These are phyloP conservation scores for Ordospora colligata DNA, from an alignment of 371 early-diverging fungal species.

Conservation along the genomic window DNA sequence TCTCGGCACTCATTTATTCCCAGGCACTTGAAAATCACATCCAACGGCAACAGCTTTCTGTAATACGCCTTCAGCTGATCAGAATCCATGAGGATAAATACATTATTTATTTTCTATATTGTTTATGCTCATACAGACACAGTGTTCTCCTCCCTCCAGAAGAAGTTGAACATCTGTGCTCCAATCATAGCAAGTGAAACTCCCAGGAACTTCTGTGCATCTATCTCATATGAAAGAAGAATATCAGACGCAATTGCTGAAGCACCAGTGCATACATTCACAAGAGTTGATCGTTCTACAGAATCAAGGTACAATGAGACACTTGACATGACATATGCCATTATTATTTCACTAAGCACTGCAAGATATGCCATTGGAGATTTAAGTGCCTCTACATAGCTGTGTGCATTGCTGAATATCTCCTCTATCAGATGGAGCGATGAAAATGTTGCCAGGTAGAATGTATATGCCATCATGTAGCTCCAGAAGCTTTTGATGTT, in stretches of 20 bases:
- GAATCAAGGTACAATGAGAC: not conserved
- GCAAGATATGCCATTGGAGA: not conserved
- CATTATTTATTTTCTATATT: slow-evolving; percentile 9
- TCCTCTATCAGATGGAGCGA: not conserved
- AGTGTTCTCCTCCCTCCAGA: not conserved
- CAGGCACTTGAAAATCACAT: slow-evolving; percentile 42
- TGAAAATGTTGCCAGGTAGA: not conserved
- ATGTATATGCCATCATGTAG: slow-evolving; percentile 3
- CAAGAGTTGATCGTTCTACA: not conserved
- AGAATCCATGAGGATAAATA: slow-evolving; percentile 6
- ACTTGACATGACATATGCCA: not conserved
- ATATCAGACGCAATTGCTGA: not conserved
- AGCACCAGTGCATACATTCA: not conserved
- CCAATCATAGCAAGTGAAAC: not conserved
- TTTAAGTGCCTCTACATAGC: not conserved
- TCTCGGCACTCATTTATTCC: slow-evolving; percentile 64
- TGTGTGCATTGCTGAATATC: not conserved
- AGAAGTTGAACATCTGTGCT: not conserved
- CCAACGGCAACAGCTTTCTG: slow-evolving; percentile 47
- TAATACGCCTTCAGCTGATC: slow-evolving; percentile 41
- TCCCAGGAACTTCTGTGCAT: not conserved
- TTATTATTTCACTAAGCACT: not conserved
- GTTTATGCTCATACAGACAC: not conserved
- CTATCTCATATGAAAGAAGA: not conserved
- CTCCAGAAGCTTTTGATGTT: slow-evolving; percentile 2